These are phyloP conservation scores for Sporothrix variecibatus DNA, from an alignment of 2,329 filamentous ascomycete genomes.

Conservation along the genomic window DNA sequence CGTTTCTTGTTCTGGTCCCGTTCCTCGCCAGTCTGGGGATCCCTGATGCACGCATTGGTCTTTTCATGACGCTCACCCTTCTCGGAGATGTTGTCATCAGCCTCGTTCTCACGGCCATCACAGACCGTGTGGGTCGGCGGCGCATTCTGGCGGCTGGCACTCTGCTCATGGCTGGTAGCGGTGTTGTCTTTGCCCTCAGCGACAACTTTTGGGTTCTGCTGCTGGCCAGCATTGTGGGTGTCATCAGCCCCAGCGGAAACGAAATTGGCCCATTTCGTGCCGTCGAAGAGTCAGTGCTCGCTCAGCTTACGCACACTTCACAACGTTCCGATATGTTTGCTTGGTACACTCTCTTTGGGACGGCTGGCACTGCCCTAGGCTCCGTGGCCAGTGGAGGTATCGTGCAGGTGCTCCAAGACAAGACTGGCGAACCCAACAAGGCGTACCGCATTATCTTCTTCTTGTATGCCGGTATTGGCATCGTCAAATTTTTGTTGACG, in stretches of 20 bases:
- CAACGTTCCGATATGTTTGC: constrained; percentile 59
- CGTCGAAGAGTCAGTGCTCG: constrained; percentile 62
- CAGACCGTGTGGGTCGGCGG: constrained; percentile 56
- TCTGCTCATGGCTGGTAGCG: constrained; percentile 56
- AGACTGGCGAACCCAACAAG: constrained; percentile 21
- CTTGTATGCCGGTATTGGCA: constrained; percentile 57
- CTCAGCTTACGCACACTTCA: constrained; percentile 53
- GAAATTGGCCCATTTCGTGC: constrained; percentile 66
- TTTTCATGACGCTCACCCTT: constrained; percentile 68
- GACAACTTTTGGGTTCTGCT: constrained; percentile 61
- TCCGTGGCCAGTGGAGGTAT: constrained; percentile 61
- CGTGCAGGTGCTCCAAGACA: constrained; percentile 50
- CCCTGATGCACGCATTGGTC: constrained; percentile 55
- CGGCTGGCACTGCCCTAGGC: constrained; percentile 62
- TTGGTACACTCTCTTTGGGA: constrained; percentile 62
- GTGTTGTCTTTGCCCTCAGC: constrained; percentile 54
- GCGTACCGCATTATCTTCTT: constrained; percentile 61
- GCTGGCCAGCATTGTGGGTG: constrained; percentile 58
- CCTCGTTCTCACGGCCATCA: constrained; percentile 59
- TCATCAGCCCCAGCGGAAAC: constrained; percentile 65
- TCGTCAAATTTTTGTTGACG: constrained; percentile 57
- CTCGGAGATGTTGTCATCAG: constrained; percentile 61
- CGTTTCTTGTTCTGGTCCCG: constrained; percentile 58
- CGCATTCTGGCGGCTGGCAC: constrained; percentile 57
- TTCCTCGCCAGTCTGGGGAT: constrained; percentile 55